These are phyloP conservation scores for Phytophthora sp. DNA, from an alignment of 352 stramenopile species.

Conservation along the genomic window DNA sequence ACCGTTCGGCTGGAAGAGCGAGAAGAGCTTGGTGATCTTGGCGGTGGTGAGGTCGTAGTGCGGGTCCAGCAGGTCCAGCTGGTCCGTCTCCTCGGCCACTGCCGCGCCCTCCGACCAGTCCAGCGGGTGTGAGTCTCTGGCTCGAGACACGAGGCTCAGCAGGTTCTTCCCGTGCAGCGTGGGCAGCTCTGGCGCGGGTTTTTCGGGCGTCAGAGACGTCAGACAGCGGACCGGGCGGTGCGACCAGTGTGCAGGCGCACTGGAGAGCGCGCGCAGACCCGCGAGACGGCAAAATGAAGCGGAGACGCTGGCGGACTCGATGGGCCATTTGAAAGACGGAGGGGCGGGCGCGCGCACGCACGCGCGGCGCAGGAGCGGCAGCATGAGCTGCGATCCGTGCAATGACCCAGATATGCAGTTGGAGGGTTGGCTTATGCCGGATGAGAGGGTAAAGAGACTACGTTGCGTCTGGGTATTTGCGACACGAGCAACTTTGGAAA, in stretches of 20 bases:
- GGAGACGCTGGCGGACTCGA: neutral
- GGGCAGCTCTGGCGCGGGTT: slow-evolving; percentile 11
- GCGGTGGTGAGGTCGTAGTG: slow-evolving; percentile 85
- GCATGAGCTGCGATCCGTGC: no score
- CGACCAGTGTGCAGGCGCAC: neutral
- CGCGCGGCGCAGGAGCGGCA: slow-evolving; percentile 3
- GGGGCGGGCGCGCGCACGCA: neutral
- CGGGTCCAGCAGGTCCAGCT: slow-evolving; percentile 79
- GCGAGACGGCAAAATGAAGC: neutral
- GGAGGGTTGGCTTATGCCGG: no score
- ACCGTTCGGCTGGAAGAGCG: slow-evolving; percentile 69
- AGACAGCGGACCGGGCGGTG: slow-evolving; percentile 7
- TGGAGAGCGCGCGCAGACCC: neutral
- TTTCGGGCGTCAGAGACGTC: slow-evolving; percentile 20
- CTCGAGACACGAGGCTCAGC: slow-evolving; percentile 61
- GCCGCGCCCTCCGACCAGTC: slow-evolving; percentile 64
- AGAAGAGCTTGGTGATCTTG: slow-evolving; percentile 76
- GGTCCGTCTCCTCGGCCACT: slow-evolving; percentile 43
- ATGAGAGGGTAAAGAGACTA: no score
- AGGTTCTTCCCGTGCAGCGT: slow-evolving; percentile 76
- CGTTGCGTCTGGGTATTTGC: no score
- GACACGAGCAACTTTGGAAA: no score
- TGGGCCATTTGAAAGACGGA: neutral
- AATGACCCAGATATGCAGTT: no score
- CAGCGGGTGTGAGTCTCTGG: slow-evolving; percentile 55